Conservation (phyloP, 2,329 filamentous ascomycete genomes). For the Harringtonia lauricola region DNA sequence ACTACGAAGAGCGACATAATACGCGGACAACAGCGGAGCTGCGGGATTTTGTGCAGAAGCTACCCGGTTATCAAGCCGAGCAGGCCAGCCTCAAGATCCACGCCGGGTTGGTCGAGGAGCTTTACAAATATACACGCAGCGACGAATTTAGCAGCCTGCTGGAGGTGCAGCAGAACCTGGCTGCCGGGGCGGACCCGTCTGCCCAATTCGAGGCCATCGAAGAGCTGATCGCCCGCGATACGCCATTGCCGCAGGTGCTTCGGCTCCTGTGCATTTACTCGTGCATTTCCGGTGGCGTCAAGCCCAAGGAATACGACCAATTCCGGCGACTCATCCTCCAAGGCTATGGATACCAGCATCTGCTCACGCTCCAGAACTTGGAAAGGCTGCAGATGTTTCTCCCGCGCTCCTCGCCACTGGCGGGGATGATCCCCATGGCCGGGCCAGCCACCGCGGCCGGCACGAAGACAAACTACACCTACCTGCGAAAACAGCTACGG, state of each 20-base stretch:
- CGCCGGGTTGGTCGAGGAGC: constrained; percentile 85
- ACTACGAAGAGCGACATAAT: constrained; percentile 79
- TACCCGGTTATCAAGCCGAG: constrained; percentile 86
- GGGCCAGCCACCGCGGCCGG: constrained; percentile 41
- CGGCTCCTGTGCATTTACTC: constrained; percentile 86
- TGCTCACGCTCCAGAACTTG: constrained; percentile 77
- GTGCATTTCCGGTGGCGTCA: constrained; percentile 78
- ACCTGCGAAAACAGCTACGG: constrained; percentile 73
- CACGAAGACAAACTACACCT: constrained; percentile 80
- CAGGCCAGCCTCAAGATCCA: constrained; percentile 88
- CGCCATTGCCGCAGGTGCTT: constrained; percentile 70
- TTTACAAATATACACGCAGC: constrained; percentile 83
- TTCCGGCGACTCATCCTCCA: constrained; percentile 84
- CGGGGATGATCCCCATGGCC: constrained; percentile 70
- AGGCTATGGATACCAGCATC: constrained; percentile 89
- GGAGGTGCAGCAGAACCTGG: constrained; percentile 92
- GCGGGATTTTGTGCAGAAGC: constrained; percentile 86
- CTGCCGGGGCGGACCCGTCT: constrained; percentile 77
- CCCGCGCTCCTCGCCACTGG: constrained; percentile 63
- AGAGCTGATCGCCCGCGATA: constrained; percentile 84
- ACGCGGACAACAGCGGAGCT: constrained; percentile 85
- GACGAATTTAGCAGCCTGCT: constrained; percentile 81
- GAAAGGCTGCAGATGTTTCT: constrained; percentile 84
- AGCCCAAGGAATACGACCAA: constrained; percentile 75
- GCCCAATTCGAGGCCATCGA: constrained; percentile 86